Base-by-base conservation (phyloP, 2,329 filamentous ascomycete genomes). In the Dothistroma septosporum region DNA sequence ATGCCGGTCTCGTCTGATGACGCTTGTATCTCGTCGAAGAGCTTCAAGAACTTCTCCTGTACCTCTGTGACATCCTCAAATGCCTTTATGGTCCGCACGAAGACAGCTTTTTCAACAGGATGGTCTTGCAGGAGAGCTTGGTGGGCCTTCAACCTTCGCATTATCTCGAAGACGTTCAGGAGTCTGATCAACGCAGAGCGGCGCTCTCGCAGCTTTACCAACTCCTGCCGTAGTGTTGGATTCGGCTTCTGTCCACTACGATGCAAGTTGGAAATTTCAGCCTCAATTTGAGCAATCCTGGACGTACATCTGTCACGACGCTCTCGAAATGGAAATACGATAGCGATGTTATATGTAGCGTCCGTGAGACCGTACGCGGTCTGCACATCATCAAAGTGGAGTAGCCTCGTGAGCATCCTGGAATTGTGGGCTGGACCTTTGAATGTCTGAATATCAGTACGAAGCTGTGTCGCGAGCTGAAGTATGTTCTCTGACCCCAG, bases 401-500 rank as follows among this genome's bases (percentile, higher is more conserved):
- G 57, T n/a, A 60, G 32, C 47, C 62, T 57, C 24, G 64, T 64
- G 21, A 67, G 57, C 44, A 22, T 55, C 28, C 65, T 55, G 22
- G 61, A 60, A 11, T 58, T 31, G 52, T 67, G 65, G 0, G 60
- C 47, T 11, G 53, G 41, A 8, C 19, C 14, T 21, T 49, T 53
- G 44, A 62, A 24, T 4, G 21, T 31, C 9, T 53, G 41, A 11
- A 41, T n/a, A 11, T 59, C 37, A 14, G 56, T 35, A 10, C 49
- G 31, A 22, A 64, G 24, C 19, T 57, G 41, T 6, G 28, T 41
- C 12, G 19, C n/a, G 11, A 60, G 19, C 9, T 47, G 24, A 14
- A 10, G 19, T n/a, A 61, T 6, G 8, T 56, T 19, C n/a, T 53
- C 41, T 10, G 33, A 49, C 19, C 59, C 61, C 19, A 48, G 57